These are phyloP conservation scores for Solanum neorickii DNA, from an alignment of 257 asterid species.

Conservation along the genomic window DNA sequence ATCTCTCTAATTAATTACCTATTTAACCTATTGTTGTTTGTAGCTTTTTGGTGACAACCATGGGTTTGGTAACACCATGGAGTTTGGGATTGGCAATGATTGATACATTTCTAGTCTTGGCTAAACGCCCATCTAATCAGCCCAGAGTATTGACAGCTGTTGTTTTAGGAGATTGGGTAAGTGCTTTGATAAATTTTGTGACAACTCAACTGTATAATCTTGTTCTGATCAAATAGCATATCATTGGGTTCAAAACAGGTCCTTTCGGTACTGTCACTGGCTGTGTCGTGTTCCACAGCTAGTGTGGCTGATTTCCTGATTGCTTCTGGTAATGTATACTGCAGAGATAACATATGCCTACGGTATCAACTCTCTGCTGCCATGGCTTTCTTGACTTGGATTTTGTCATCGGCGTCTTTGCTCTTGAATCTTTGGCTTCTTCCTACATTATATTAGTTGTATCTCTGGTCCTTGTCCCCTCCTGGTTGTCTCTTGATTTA, in stretches of 20 bases:
- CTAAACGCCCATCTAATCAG: constrained; percentile 48
- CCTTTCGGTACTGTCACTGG: constrained; percentile 57
- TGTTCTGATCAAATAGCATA: no score
- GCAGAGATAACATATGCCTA: constrained; percentile 35
- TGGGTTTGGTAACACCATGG: constrained; percentile 83
- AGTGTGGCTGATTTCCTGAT: constrained; percentile 55
- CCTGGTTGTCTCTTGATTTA: neutral
- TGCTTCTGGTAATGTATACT: constrained; percentile 36
- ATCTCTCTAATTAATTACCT: neutral
- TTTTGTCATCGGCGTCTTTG: constrained; percentile 46
- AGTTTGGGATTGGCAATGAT: constrained; percentile 73
- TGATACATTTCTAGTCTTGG: constrained; percentile 49
- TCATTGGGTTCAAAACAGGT: constrained; percentile 19
- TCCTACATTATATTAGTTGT: constrained; percentile 6
- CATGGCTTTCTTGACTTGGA: constrained; percentile 87
- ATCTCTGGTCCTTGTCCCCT: neutral
- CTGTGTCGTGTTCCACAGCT: constrained; percentile 71
- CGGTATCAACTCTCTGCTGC: constrained; percentile 75
- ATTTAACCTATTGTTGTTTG: constrained; percentile 1
- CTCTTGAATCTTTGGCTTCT: constrained; percentile 86
- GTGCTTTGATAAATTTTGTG: neutral
- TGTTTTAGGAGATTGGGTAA: constrained; percentile 60
- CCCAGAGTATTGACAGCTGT: constrained; percentile 40
- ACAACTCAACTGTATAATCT: neutral
- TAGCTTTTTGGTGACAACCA: constrained; percentile 77